A percentile compares a stretch with the other conserved stretches of the same genome.
Evolutionary conservation across 305 asterid species (phyloP).

Genomic region (Euphrasia arctica): DNA sequence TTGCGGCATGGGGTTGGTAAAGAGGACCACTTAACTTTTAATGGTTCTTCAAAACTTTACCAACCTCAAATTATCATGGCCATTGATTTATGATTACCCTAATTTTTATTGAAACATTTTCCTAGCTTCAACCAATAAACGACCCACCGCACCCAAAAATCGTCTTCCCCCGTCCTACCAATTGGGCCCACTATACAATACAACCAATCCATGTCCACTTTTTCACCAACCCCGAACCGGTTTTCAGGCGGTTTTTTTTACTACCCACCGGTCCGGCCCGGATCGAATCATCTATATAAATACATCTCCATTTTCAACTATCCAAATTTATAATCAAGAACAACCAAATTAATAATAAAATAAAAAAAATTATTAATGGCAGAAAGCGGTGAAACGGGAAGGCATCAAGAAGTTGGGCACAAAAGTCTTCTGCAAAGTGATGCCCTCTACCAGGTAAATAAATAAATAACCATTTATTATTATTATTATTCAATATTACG

Average conservation of each 20-base stretch:
- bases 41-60: background rate
- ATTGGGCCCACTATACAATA: constrained; percentile 10
- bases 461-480: background rate
- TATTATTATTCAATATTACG: background rate
- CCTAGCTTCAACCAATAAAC: background rate
- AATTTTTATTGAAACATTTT: too few species aligned
- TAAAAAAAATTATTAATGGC: constrained; percentile 31
- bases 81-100: background rate
- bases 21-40: background rate
- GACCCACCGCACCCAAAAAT: background rate
- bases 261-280: constrained; percentile 34
- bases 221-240: constrained; percentile 52
- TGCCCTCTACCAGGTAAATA: constrained; percentile 64
- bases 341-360: too few species aligned
- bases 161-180: constrained; percentile 23
- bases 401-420: constrained; percentile 55
- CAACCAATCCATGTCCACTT: background rate
- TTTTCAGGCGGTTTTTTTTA: constrained; percentile 24
- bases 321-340: background rate
- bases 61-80: background rate
- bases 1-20: background rate
- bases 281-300: constrained; percentile 31
- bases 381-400: constrained; percentile 35
- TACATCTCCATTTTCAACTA: background rate
- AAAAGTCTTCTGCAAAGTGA: constrained; percentile 76